Base-by-base conservation (phyloP, 2,329 filamentous ascomycete genomes). In the Alternaria longipes region DNA sequence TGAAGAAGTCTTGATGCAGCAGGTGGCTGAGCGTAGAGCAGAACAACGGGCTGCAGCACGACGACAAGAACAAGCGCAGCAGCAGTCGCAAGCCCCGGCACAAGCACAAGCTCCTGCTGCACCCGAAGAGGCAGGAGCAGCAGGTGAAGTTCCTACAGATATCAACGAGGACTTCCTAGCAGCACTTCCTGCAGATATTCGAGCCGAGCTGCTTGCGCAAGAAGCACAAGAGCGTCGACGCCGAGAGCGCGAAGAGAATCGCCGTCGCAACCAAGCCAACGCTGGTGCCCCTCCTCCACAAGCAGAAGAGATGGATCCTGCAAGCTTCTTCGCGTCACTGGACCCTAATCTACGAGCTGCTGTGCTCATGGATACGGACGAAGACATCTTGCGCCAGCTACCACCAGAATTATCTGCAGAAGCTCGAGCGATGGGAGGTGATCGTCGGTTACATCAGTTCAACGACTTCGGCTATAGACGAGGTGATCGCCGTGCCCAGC, bases 141-240 rank as follows among this genome's bases (percentile, higher is more conserved):
- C 87, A 26, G 87, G 88, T 18, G 91, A 94, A 61, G 89, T 93
- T 71, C 89, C 91, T 34, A 91, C 88, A 4, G 92, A 94, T 70
- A 94, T 97, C 63, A 94, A 93, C 78, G 91, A 92, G 66, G 94
- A 97, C 72, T 99, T 99, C 79, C 84, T 99, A 11, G 92, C 97
- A 74, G 95, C 94, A 8, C 84, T 99, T 20, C 95, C 95, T 1
- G 89, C 92, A 20, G 94, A 98, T 56, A 90, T 99, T 56, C 91
- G 95, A 34, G 85, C 91, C 65, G 96, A 99, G 76, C 89, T 99
- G 64, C 88, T 97, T 36, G 91, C 96, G 73, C 92, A 97, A 77
- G 95, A 99, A 81, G 89, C 91, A 53, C 88, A 90, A 74, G 94
- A 97, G 74, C 91, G 93, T 66, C 93, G 94, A 60, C 91, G 94